A percentile compares a stretch with the other conserved stretches of the same genome.
Evolutionary conservation across 164 flowering plant genomes (phyloP).

Genomic region (Nymphaea colorata): DNA sequence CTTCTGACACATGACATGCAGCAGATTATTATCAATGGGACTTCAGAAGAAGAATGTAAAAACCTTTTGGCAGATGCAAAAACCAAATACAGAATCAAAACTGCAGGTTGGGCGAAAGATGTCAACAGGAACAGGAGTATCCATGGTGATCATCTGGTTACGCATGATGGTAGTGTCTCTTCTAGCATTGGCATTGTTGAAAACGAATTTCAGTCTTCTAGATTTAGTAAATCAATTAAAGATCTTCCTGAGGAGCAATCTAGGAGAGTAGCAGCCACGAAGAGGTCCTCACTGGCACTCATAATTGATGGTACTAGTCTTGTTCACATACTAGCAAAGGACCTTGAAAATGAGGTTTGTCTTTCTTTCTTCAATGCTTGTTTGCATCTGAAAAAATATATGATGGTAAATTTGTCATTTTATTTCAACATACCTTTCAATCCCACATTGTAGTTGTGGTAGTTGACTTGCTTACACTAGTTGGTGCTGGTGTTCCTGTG

Average conservation of each 20-base stretch:
- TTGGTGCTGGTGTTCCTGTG: background rate
- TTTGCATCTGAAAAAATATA: background rate
- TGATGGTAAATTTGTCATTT: background rate
- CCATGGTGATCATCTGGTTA: slow-evolving; percentile 23
- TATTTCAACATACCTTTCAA: background rate
- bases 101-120: slow-evolving; percentile 20
- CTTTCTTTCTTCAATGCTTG: slow-evolving; percentile 6
- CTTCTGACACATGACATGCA: slow-evolving; percentile 73
- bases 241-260: slow-evolving; percentile 11
- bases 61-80: slow-evolving; percentile 56
- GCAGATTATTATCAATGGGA: slow-evolving; percentile 70
- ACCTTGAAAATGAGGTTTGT: slow-evolving; percentile 67
- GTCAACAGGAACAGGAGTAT: slow-evolving; percentile 18
- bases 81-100: slow-evolving; percentile 39
- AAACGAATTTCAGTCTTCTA: slow-evolving; percentile 3
- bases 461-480: background rate
- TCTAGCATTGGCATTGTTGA: slow-evolving; percentile 6
- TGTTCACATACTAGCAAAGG: slow-evolving; percentile 84
- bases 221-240: background rate
- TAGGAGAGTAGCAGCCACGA: slow-evolving; percentile 21
- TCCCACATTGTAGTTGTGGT: background rate
- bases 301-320: slow-evolving; percentile 89
- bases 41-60: slow-evolving; percentile 66
- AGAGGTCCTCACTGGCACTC: slow-evolving; percentile 44
- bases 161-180: slow-evolving; percentile 16